These are phyloP conservation scores for Stromatinia cepivora DNA, from an alignment of 2,329 filamentous ascomycete genomes.

Conservation along the genomic window DNA sequence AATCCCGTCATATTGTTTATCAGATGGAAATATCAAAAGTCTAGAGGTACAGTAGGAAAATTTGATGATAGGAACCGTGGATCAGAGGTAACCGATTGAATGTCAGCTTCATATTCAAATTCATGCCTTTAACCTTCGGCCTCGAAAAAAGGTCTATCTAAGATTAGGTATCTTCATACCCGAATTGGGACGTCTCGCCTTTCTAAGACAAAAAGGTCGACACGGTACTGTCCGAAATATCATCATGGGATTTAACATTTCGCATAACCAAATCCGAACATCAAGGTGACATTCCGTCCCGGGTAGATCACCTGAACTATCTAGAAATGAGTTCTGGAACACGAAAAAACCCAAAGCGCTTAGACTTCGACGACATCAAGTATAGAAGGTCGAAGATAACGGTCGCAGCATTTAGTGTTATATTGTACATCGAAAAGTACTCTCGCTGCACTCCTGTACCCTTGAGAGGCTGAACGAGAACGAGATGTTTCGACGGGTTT, in stretches of 20 bases:
- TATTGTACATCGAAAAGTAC: not conserved
- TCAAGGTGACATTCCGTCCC: not conserved
- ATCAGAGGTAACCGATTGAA: not conserved
- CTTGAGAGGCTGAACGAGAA: constrained; percentile 6
- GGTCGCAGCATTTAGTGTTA: not conserved
- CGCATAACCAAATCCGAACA: not conserved
- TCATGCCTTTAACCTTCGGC: constrained; percentile 15
- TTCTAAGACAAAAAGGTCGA: not conserved
- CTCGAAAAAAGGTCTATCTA: constrained; percentile 7
- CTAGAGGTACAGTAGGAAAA: not conserved
- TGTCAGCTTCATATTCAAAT: not conserved
- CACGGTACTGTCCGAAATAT: not conserved
- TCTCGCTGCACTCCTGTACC: not conserved
- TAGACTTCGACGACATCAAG: not conserved
- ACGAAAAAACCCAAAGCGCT: not conserved
- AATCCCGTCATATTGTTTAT: not conserved
- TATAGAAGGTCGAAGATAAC: constrained; percentile 1
- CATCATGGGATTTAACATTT: not conserved
- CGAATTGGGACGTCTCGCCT: constrained; percentile 5
- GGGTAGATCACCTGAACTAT: constrained; percentile 7
- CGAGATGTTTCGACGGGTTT: not conserved
- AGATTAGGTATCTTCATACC: constrained; percentile 11
- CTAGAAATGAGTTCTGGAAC: not conserved
- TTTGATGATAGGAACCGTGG: not conserved
- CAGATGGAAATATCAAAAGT: not conserved